A percentile compares a stretch with the other conserved stretches of the same genome.
Conservation (phyloP, 2,329 filamentous ascomycete species). For the Phoma sp. region DNA sequence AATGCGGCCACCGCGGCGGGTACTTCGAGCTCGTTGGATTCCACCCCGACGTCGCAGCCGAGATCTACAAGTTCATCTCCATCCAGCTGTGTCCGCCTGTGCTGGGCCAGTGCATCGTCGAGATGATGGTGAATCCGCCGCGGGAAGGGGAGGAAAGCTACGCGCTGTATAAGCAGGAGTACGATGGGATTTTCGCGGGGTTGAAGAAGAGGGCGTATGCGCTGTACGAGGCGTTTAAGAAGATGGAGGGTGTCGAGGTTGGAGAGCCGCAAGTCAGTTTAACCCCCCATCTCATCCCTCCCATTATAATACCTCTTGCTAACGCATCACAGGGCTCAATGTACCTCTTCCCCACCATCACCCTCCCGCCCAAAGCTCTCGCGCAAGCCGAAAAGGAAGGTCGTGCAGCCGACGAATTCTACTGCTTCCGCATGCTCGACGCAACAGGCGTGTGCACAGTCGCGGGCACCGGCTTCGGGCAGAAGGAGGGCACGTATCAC, state of each 20-base stretch:
- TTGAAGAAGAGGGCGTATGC: slow-evolving; percentile 82
- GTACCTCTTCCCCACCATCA: slow-evolving; percentile 98
- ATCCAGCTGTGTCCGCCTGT: slow-evolving; percentile 97
- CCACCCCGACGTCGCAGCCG: slow-evolving; percentile 80
- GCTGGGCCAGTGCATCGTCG: slow-evolving; percentile 93
- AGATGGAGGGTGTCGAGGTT: slow-evolving; percentile 97
- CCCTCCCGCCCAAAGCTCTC: slow-evolving; percentile 75
- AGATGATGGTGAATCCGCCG: slow-evolving; percentile 98
- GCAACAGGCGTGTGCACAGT: slow-evolving; percentile 95
- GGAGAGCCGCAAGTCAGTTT: slow-evolving; percentile 73
- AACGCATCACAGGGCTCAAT: slow-evolving; percentile 74
- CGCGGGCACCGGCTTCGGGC: slow-evolving; percentile 90
- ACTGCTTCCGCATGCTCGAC: slow-evolving; percentile 88
- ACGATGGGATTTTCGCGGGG: slow-evolving; percentile 79
- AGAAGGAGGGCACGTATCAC: slow-evolving; percentile 89
- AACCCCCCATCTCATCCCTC: neutral
- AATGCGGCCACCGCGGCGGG: slow-evolving; percentile 96
- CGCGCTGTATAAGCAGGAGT: slow-evolving; percentile 84
- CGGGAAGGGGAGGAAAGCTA: slow-evolving; percentile 82
- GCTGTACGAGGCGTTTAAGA: slow-evolving; percentile 85
- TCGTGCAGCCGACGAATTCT: slow-evolving; percentile 87
- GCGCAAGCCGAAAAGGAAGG: slow-evolving; percentile 77
- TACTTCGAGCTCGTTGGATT: slow-evolving; percentile 98
- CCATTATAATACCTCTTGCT: neutral
- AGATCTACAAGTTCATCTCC: slow-evolving; percentile 98